Conservation (phyloP, 2,329 filamentous ascomycete genomes). For the Thelonectria blattea region DNA sequence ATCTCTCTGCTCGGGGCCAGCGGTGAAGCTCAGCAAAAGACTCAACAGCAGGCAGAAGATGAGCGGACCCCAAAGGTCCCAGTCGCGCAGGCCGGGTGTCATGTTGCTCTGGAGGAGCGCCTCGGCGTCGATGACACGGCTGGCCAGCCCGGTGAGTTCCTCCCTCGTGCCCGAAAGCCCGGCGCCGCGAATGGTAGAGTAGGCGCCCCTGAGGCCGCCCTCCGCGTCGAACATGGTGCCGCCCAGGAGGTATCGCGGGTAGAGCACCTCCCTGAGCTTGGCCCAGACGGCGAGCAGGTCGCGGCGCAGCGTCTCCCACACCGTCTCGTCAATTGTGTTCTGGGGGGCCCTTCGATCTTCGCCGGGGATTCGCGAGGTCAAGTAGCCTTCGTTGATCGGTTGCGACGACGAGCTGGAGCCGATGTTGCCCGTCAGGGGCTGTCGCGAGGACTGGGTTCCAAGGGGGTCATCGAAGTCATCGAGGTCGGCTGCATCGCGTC, state of each 20-base stretch:
- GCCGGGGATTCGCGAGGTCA: conserved; percentile 88
- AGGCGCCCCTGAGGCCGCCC: conserved; percentile 63
- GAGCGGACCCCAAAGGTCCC: conserved; percentile 97
- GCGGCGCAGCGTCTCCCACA: conserved; percentile 95
- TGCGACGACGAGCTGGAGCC: conserved; percentile 63
- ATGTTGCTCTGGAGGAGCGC: conserved; percentile 70
- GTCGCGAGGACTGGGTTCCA: conserved; percentile 69
- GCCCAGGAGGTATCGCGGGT: conserved; percentile 88
- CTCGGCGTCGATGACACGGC: conserved; percentile 69
- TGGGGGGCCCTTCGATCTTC: conserved; percentile 89
- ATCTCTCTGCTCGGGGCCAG: conserved; percentile 80
- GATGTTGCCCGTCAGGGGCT: conserved; percentile 86
- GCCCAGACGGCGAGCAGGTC: conserved; percentile 94
- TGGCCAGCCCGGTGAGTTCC: conserved; percentile 66
- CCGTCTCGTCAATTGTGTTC: conserved; percentile 95
- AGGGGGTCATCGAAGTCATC: conserved; percentile 93
- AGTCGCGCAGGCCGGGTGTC: conserved; percentile 90
- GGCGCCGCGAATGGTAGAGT: conserved; percentile 64
- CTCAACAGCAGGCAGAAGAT: conserved; percentile 92
- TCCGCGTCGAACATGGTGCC: conserved; percentile 67
- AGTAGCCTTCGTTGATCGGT: conserved; percentile 75
- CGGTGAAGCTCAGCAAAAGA: conserved; percentile 84
- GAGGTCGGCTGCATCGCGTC: conserved; percentile 68
- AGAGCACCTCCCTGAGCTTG: conserved; percentile 97
- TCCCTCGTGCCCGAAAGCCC: conserved; percentile 66